Evolutionary conservation across 2,329 filamentous ascomycete genomes (phyloP).

Genomic region (Drechslerella dactyloides): DNA sequence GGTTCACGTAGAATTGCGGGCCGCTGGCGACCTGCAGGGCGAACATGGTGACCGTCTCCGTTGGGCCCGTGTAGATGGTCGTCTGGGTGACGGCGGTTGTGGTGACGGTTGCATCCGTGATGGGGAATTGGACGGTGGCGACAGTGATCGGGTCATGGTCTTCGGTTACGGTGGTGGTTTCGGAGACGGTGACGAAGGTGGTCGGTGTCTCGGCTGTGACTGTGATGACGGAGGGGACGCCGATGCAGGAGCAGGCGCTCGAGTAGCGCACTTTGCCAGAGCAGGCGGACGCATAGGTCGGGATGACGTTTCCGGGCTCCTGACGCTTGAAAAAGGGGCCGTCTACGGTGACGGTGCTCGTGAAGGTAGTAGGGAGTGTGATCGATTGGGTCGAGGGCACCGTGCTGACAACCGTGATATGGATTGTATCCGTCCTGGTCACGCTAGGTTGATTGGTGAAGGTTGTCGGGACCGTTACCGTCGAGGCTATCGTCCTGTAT

Average conservation of each 20-base stretch:
- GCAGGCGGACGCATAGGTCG: conserved; percentile 21
- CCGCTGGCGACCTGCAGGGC: conserved; percentile 20
- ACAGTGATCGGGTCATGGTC: neutral
- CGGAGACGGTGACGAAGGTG: conserved; percentile 5
- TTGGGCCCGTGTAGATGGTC: conserved; percentile 18
- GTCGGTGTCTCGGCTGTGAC: conserved; percentile 13
- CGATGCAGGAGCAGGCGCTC: conserved; percentile 32
- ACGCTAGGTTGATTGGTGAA: neutral
- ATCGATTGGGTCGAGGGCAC: conserved; percentile 13
- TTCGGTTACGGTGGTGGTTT: conserved; percentile 3
- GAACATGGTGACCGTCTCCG: conserved; percentile 9
- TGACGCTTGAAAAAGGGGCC: conserved; percentile 16
- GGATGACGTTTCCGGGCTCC: conserved; percentile 17
- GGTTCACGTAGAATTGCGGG: conserved; percentile 10
- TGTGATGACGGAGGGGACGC: conserved; percentile 18
- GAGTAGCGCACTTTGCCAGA: conserved; percentile 26
- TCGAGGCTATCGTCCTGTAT: conserved; percentile 15
- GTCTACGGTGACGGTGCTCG: conserved; percentile 1
- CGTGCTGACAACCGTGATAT: neutral
- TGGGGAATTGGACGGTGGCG: conserved; percentile 6
- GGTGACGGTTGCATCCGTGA: conserved; percentile 8
- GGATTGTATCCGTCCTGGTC: conserved; percentile 4
- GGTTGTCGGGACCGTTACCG: neutral
- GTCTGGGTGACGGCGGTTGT: neutral
- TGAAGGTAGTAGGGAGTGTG: conserved; percentile 12